These are phyloP conservation scores for Aspergillus diversus DNA, from an alignment of 495 filamentous ascomycete species.

Conservation along the genomic window DNA sequence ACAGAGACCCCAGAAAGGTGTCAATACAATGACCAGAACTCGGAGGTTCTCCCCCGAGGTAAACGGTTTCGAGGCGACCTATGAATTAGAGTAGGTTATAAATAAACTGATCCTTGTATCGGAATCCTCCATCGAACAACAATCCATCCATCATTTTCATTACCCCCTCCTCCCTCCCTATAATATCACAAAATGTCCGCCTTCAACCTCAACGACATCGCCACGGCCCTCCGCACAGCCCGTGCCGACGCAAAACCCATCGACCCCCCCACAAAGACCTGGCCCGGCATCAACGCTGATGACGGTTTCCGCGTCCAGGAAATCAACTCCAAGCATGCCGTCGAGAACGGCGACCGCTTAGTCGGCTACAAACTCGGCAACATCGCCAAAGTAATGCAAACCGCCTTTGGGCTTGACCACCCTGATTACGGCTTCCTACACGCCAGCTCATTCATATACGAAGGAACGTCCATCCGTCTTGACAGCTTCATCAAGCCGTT, in stretches of 20 bases:
- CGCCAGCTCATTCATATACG: slow-evolving; percentile 27
- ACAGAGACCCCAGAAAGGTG: no score
- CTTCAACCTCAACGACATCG: slow-evolving; percentile 16
- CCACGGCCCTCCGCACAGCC: slow-evolving; percentile 20
- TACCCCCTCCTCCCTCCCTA: background rate
- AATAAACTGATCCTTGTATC: background rate
- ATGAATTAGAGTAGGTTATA: background rate
- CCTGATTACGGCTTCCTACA: slow-evolving; percentile 30
- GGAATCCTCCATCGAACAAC: background rate
- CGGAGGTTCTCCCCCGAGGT: no score
- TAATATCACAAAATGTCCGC: slow-evolving; percentile 7
- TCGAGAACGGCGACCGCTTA: slow-evolving; percentile 24
- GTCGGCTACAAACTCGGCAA: slow-evolving; percentile 31
- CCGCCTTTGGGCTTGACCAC: slow-evolving; percentile 27
- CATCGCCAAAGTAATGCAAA: slow-evolving; percentile 32
- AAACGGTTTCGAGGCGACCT: background rate
- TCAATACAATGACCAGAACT: no score
- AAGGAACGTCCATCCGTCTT: slow-evolving; percentile 18
- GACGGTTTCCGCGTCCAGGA: slow-evolving; percentile 24
- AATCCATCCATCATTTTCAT: background rate
- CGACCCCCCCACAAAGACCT: slow-evolving; percentile 26
- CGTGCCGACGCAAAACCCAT: slow-evolving; percentile 16
- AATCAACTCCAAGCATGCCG: slow-evolving; percentile 19
- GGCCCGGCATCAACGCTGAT: slow-evolving; percentile 23
- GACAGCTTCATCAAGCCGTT: slow-evolving; percentile 28